Percentiles rank a stretch among this genome's conserved stretches.
phyloP scores from a whole-genome alignment of 257 asterid genomes.

The Agastache rugosa region DNA sequence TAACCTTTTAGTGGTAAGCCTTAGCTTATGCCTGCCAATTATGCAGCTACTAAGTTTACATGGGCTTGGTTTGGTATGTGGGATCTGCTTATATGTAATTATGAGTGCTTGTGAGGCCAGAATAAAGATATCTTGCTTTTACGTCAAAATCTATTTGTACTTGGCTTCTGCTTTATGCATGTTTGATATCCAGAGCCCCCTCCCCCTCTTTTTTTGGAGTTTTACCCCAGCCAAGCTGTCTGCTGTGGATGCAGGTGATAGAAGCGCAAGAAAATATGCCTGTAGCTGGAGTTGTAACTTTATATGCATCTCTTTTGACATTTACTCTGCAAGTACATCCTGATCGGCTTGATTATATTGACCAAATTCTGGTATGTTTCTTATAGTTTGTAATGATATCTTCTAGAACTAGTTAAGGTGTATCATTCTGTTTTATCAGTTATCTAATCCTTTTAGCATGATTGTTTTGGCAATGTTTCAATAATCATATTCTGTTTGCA shows the following conservation, averaged over 20 bases:
- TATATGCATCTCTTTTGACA: slow-evolving; percentile 90
- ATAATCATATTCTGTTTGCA: slow-evolving; percentile 17
- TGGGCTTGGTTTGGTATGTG: slow-evolving; percentile 23
- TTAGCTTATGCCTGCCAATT: neutral
- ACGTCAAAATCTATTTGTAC: slow-evolving; percentile 17
- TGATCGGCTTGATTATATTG: slow-evolving; percentile 95
- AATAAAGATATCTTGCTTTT: neutral
- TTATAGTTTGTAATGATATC: slow-evolving; percentile 15
- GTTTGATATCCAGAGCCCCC: neutral
- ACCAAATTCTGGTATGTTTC: slow-evolving; percentile 84
- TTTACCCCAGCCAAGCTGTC: slow-evolving; percentile 15
- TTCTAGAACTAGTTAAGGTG: slow-evolving; percentile 2
- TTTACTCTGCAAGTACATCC: slow-evolving; percentile 97
- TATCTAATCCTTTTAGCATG: slow-evolving; percentile 21
- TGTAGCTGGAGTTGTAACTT: slow-evolving; percentile 81
- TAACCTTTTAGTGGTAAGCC: neutral
- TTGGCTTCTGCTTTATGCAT: slow-evolving; percentile 10
- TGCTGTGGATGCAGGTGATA: slow-evolving; percentile 77
- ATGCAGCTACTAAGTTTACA: slow-evolving; percentile 11
- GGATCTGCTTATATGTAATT: slow-evolving; percentile 1
- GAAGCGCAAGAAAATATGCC: slow-evolving; percentile 96
- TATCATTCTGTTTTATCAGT: neutral
- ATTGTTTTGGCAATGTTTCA: neutral
- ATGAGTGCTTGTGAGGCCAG: slow-evolving; percentile 14
- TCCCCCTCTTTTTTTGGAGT: neutral